Percentiles rank a stretch among this genome's conserved stretches.
Conservation (phyloP, 129 eudicot genomes). For the Heracleum sosnowskyi region DNA sequence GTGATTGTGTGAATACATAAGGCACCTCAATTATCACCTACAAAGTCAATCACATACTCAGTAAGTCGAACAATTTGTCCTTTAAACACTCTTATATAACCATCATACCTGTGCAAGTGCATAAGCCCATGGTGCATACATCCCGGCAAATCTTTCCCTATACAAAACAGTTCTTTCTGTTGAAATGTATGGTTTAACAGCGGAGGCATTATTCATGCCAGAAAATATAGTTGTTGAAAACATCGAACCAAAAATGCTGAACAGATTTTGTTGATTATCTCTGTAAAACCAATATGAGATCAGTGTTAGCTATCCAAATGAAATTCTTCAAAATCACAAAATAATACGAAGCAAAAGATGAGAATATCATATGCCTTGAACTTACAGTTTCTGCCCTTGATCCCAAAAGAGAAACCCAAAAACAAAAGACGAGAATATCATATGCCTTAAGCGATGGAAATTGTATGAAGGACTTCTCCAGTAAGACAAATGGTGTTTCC, state of each 20-base stretch:
- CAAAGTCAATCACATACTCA: neutral
- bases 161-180: constrained; percentile 18
- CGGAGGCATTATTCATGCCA: constrained; percentile 18
- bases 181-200: constrained; percentile 10
- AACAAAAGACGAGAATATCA: constrained; percentile 7
- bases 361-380: too few relatives aligned
- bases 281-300: neutral
- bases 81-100: neutral
- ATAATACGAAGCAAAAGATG: too few relatives aligned
- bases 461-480: constrained; percentile 27
- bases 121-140: constrained; percentile 23
- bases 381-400: constrained; percentile 19
- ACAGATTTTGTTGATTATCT: constrained; percentile 16
- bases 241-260: constrained; percentile 20
- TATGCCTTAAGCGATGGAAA: constrained; percentile 7
- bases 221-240: constrained; percentile 15
- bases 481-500: constrained; percentile 23
- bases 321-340: neutral
- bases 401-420: constrained; percentile 24
- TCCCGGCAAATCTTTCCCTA: constrained; percentile 24
- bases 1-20: constrained; percentile 12
- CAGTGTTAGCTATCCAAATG: neutral
- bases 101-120: constrained; percentile 25
- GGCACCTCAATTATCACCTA: constrained; percentile 28
- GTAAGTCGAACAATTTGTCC: neutral